These are phyloP conservation scores for Edhazardia aedis DNA, from an alignment of 371 early-diverging fungal genomes.

Conservation along the genomic window DNA sequence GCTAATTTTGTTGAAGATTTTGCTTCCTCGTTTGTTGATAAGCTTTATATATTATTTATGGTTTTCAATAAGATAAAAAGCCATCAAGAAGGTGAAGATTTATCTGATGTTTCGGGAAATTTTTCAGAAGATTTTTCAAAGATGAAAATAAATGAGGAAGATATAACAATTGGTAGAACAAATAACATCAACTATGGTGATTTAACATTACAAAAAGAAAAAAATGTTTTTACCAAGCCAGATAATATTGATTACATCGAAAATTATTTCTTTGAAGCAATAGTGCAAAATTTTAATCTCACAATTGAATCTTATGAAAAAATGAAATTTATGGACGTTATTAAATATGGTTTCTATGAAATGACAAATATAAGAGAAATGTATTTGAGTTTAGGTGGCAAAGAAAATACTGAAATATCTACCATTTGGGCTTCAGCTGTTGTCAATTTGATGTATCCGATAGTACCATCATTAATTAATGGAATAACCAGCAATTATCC, in stretches of 20 bases:
- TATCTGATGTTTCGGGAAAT: neutral
- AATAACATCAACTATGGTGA: too few relatives aligned
- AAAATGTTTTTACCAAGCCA: constrained; percentile 46
- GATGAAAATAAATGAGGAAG: constrained; percentile 63
- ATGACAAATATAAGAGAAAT: constrained; percentile 60
- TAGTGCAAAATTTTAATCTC: constrained; percentile 33
- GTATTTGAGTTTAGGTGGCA: neutral
- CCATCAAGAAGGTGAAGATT: constrained; percentile 11
- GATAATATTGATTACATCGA: constrained; percentile 22
- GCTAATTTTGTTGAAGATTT: constrained; percentile 87
- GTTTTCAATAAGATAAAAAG: constrained; percentile 52
- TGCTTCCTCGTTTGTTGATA: constrained; percentile 82
- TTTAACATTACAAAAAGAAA: constrained; percentile 51
- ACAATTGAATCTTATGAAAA: constrained; percentile 56
- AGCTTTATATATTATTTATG: too few relatives aligned
- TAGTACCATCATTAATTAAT: too few relatives aligned
- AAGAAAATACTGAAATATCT: too few relatives aligned
- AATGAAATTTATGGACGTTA: constrained; percentile 71
- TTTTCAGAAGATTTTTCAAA: constrained; percentile 51
- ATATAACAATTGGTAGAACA: too few relatives aligned
- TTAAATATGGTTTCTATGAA: constrained; percentile 76
- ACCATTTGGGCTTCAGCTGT: too few relatives aligned
- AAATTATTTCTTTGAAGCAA: constrained; percentile 21
- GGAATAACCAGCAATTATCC: too few relatives aligned
- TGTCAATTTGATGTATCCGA: too few relatives aligned